Percentiles rank a stretch among this genome's conserved stretches.
Conservation (phyloP, 306 rosid genomes). For the Comarum palustre region DNA sequence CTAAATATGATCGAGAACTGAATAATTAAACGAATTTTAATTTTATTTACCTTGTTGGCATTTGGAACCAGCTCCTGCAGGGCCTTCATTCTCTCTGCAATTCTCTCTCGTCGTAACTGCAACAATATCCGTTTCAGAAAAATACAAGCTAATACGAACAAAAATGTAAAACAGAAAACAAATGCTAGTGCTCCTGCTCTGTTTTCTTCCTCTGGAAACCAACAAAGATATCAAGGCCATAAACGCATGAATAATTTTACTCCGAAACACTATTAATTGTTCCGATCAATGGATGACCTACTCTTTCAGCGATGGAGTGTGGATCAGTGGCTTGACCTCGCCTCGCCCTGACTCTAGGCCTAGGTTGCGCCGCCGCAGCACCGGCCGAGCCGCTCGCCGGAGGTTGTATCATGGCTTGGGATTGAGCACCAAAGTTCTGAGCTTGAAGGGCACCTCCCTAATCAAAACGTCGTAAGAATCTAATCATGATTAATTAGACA, state of each 20-base stretch:
- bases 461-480: background rate
- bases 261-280: no score
- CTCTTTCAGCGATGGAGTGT: constrained; percentile 97
- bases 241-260: no score
- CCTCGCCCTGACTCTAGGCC: constrained; percentile 87
- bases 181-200: constrained; percentile 20
- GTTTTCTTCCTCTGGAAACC: background rate
- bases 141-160: background rate
- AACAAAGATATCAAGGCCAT: background rate
- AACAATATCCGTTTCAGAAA: constrained; percentile 15
- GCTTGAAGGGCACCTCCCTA: constrained; percentile 42
- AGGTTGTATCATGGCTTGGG: constrained; percentile 40
- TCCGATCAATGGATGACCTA: constrained; percentile 17
- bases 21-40: background rate
- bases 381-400: constrained; percentile 42
- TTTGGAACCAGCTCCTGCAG: constrained; percentile 97
- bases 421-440: constrained; percentile 48
- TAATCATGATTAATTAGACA: background rate
- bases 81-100: constrained; percentile 97
- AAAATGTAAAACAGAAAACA: background rate
- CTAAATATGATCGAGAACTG: background rate
- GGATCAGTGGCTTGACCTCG: constrained; percentile 99
- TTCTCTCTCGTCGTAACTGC: constrained; percentile 96
- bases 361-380: constrained; percentile 61
- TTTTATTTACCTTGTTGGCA: constrained; percentile 68